Evolutionary conservation across 2,329 filamentous ascomycete genomes (phyloP), one percentile per base, ranked within the genome.

Genomic region (Pleurostoma richardsiae): DNA sequence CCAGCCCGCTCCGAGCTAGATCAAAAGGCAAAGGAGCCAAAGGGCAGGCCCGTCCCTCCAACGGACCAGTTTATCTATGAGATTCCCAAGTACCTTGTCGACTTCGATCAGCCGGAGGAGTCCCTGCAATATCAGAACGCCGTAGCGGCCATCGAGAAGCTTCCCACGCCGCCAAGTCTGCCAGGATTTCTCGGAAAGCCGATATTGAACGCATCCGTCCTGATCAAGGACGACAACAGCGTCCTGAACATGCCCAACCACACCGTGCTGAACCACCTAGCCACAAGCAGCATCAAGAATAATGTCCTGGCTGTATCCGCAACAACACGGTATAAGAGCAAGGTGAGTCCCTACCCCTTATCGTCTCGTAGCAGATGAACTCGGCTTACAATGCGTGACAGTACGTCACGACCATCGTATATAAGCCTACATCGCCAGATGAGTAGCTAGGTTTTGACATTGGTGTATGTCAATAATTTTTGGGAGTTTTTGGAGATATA

Each of bases 361-460:
- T 36, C n/a, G 47, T 50, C 4, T n/a, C n/a, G 41, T 31, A 19
- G 29, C 31, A 10, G 4, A 26, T 36, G 33, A 8, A 8, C n/a
- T 36, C n/a, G 33, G n/a, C n/a, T 36, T 36, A 8, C n/a, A 36
- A 36, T 36, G 8, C 33, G 8, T 36, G 8, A 28, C 58, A 96
- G 92, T 97, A 97, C 68, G 87, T 97, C 33, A 97, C 92, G 4
- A 96, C 91, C 3, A 95, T 97, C 63, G 86, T 97, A 74, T 97
- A 97, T 72, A 97, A 96, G 73, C 90, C 90, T n/a, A 36, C 33
- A 19, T 19, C 19, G 19, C 19, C 19, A 36, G 33, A 36, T 36
- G 33, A n/a, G 33, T 36, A 36, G n/a, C n/a, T n/a, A 19, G 19
- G 19, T 19, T 19, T 19, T 19, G 19, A 19, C 19, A 19, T 19